Percentiles rank a stretch among this genome's conserved stretches.
Evolutionary conservation across 2,329 filamentous ascomycete genomes (phyloP).

Genomic region (Fusarium xyrophilum): DNA sequence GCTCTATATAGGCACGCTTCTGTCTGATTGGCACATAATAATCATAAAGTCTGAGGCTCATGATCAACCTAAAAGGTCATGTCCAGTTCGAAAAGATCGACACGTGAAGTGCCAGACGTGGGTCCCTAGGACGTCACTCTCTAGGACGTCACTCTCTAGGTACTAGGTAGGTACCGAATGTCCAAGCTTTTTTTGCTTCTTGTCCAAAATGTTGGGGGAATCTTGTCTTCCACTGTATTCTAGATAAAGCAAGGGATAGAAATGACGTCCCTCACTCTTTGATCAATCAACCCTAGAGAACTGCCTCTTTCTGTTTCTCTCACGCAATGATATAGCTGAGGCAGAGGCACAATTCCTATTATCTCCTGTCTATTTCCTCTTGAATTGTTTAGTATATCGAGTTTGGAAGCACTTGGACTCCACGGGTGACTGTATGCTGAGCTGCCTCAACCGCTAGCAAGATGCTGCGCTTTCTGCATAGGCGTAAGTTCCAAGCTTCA

Average conservation of each 20-base stretch:
- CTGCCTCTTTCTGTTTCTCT: slow-evolving; percentile 8
- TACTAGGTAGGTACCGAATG: neutral
- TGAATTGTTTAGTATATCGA: neutral
- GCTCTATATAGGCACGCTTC: neutral
- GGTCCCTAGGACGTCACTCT: slow-evolving; percentile 28
- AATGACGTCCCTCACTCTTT: slow-evolving; percentile 25
- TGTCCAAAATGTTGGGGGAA: slow-evolving; percentile 35
- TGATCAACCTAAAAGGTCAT: slow-evolving; percentile 19
- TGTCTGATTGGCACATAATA: neutral
- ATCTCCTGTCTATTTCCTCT: neutral
- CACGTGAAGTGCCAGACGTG: slow-evolving; percentile 29
- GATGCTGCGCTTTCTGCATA: slow-evolving; percentile 34
- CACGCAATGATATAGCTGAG: slow-evolving; percentile 25
- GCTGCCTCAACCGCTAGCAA: slow-evolving; percentile 1
- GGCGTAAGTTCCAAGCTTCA: slow-evolving; percentile 24
- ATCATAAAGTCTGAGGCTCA: slow-evolving; percentile 3
- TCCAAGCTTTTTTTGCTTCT: slow-evolving; percentile 32
- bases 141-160: slow-evolving; percentile 24
- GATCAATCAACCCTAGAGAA: neutral
- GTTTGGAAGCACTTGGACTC: neutral
- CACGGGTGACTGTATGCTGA: neutral
- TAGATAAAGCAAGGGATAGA: neutral
- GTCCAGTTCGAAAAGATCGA: slow-evolving; percentile 1
- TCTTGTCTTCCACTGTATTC: neutral
- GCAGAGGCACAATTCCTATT: slow-evolving; percentile 1